Conservation (phyloP, 164 flowering plant genomes). For the Hamamelis virginiana region DNA sequence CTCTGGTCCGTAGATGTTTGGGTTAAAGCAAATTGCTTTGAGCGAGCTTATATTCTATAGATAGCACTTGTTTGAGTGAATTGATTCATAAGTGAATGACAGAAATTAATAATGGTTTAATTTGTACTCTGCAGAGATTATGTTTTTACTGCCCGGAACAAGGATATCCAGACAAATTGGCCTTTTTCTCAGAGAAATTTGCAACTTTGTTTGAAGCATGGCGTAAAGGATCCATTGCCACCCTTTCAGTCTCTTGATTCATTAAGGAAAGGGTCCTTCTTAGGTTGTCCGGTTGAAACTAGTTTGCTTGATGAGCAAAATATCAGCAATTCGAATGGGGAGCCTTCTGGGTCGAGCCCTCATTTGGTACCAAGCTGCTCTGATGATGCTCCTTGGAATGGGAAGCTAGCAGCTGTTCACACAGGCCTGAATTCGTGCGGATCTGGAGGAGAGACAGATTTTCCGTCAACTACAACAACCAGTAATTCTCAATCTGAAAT, state of each 20-base stretch:
- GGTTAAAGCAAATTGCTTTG: not conserved
- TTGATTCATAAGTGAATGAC: not conserved
- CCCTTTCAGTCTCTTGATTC: conserved; percentile 64
- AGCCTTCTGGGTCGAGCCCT: conserved; percentile 14
- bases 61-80: not conserved
- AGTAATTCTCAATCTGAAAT: conserved; percentile 28
- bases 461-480: conserved; percentile 30
- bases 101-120: not conserved
- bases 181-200: conserved; percentile 68
- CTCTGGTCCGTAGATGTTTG: not conserved
- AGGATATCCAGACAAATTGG: conserved; percentile 74
- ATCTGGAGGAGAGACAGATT: conserved; percentile 33
- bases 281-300: conserved; percentile 18
- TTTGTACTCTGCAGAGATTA: conserved; percentile 66
- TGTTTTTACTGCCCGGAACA: conserved; percentile 60
- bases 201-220: conserved; percentile 81
- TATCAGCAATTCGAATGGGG: conserved; percentile 17
- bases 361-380: conserved; percentile 17
- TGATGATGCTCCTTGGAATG: conserved; percentile 13
- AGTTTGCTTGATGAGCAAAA: conserved; percentile 15
- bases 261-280: conserved; percentile 30
- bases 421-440: conserved; percentile 24
- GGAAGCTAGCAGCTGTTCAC: conserved; percentile 16
- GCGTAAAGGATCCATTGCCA: conserved; percentile 71
- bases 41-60: too few species aligned